Conservation (phyloP, 805 yeast species). For the Candida krabiensis region DNA sequence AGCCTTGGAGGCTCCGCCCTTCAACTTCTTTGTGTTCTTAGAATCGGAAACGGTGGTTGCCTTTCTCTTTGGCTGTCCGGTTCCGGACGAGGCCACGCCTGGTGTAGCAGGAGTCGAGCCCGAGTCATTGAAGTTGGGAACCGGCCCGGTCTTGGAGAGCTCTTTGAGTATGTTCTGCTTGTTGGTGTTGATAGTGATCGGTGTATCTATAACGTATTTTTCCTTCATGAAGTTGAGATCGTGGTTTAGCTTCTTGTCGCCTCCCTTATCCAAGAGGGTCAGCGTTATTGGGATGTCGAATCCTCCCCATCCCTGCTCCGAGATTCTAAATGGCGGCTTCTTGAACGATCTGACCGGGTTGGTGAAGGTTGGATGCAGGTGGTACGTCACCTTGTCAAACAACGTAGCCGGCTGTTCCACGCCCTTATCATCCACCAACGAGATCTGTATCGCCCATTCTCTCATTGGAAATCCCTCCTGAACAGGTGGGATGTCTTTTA, state of each 20-base stretch:
- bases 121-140: slow-evolving; percentile 44
- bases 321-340: slow-evolving; percentile 81
- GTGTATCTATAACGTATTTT: slow-evolving; percentile 75
- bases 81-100: slow-evolving; percentile 5
- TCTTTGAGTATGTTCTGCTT: slow-evolving; percentile 72
- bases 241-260: slow-evolving; percentile 83
- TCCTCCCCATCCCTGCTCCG: slow-evolving; percentile 98
- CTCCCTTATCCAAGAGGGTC: slow-evolving; percentile 78
- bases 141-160: slow-evolving; percentile 78
- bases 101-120: slow-evolving; percentile 36
- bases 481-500: slow-evolving; percentile 79
- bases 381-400: slow-evolving; percentile 90
- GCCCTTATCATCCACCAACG: slow-evolving; percentile 75
- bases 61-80: slow-evolving; percentile 13
- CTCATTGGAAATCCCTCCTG: slow-evolving; percentile 94
- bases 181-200: slow-evolving; percentile 69
- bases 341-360: slow-evolving; percentile 83
- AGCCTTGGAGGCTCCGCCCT: slow-evolving; percentile 64
- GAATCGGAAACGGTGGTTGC: slow-evolving; percentile 26
- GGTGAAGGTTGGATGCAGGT: slow-evolving; percentile 91
- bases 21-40: slow-evolving; percentile 51
- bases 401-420: slow-evolving; percentile 81
- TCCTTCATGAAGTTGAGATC: slow-evolving; percentile 85
- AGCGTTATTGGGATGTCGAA: slow-evolving; percentile 83
- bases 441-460: slow-evolving; percentile 82